phyloP scores from a whole-genome alignment of 1,284 basidiomycete species.

The Sporisorium exsertum region DNA sequence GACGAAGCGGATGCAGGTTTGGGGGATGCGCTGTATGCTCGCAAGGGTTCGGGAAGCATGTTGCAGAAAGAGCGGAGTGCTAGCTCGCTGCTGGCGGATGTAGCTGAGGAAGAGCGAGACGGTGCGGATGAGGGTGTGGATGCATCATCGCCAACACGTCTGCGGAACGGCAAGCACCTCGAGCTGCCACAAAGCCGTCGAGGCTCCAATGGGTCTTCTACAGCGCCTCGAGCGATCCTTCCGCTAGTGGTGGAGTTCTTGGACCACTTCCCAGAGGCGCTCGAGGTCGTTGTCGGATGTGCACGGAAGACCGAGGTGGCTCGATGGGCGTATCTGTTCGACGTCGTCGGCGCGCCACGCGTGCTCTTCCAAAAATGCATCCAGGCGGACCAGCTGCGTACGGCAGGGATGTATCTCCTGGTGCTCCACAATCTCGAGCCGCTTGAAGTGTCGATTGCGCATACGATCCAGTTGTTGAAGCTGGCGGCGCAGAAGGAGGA shows the following conservation, averaged over 20 bases:
- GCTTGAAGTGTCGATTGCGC: constrained; percentile 73
- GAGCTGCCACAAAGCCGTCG: constrained; percentile 13
- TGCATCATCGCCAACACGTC: neutral
- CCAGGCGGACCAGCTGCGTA: constrained; percentile 79
- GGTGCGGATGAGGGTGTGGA: neutral
- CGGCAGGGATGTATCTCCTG: constrained; percentile 91
- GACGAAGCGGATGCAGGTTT: constrained; percentile 76
- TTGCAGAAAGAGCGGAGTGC: constrained; percentile 44
- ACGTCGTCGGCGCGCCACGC: constrained; percentile 88
- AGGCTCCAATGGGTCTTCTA: constrained; percentile 51
- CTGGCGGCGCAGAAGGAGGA: constrained; percentile 49
- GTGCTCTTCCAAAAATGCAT: constrained; percentile 91
- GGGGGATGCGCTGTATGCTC: constrained; percentile 34
- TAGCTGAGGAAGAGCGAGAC: constrained; percentile 30
- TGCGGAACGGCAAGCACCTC: constrained; percentile 12
- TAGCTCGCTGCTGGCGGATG: constrained; percentile 45
- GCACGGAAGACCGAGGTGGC: constrained; percentile 96
- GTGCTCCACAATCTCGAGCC: constrained; percentile 94
- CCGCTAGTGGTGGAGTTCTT: constrained; percentile 86
- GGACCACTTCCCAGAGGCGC: constrained; percentile 88
- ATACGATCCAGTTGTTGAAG: constrained; percentile 59
- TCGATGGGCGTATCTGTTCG: constrained; percentile 88
- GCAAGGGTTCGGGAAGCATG: constrained; percentile 35
- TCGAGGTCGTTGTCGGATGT: constrained; percentile 94
- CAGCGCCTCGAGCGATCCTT: constrained; percentile 72